phyloP scores from a whole-genome alignment of 176 grass and related monocot species.

The Tuctoria greenei region DNA sequence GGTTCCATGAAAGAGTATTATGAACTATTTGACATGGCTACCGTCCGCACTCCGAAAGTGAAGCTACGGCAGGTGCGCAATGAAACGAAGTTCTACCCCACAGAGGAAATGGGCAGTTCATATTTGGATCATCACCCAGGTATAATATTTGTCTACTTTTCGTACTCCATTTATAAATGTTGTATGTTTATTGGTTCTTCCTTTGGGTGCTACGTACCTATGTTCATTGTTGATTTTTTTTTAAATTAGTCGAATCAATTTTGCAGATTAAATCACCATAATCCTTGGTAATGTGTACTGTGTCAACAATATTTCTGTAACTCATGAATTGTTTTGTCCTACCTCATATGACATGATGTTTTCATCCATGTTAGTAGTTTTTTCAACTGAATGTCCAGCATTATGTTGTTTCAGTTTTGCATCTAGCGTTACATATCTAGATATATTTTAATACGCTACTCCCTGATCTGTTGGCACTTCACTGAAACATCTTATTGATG shows the following conservation, averaged over 20 bases:
- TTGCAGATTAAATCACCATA: background rate
- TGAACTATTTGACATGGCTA: constrained; percentile 28
- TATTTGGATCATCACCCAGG: constrained; percentile 72
- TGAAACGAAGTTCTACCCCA: constrained; percentile 36
- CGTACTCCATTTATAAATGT: background rate
- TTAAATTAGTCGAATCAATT: background rate
- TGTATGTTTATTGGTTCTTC: background rate
- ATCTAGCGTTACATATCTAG: too few relatives aligned
- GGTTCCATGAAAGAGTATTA: constrained; percentile 50
- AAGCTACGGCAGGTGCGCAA: constrained; percentile 49
- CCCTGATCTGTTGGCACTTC: too few relatives aligned
- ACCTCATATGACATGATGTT: background rate
- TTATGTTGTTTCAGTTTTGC: too few relatives aligned
- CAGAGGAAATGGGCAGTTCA: constrained; percentile 48
- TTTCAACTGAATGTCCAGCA: background rate
- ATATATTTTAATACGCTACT: too few relatives aligned
- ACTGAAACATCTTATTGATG: constrained; percentile 21
- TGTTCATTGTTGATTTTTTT: constrained; percentile 1
- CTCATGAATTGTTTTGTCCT: too few relatives aligned
- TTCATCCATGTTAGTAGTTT: background rate
- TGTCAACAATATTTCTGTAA: too few relatives aligned
- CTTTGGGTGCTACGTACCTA: constrained; percentile 5
- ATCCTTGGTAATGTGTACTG: background rate
- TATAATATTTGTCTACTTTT: constrained; percentile 29
- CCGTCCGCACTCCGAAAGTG: constrained; percentile 26